Evolutionary conservation across 306 rosid species (phyloP).

Genomic region (Fagus crenata): DNA sequence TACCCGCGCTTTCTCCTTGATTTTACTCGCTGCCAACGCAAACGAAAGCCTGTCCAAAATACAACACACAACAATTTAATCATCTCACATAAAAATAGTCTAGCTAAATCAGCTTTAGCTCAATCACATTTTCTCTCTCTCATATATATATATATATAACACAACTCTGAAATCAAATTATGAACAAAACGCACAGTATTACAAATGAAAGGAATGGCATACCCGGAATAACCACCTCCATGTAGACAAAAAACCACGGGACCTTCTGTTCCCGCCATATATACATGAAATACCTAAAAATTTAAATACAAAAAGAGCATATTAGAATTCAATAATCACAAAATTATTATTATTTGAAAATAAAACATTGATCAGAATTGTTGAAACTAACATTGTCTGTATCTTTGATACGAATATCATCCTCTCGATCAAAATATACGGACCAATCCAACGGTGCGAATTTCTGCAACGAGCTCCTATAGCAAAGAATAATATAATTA

Average conservation of each 20-base stretch:
- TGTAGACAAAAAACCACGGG: conserved; percentile 93
- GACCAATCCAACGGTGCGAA: conserved; percentile 71
- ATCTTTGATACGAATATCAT: conserved; percentile 60
- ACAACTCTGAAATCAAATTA: no score
- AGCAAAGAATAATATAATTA: background rate
- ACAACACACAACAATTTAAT: background rate
- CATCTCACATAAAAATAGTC: background rate
- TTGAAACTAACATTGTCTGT: conserved; percentile 60
- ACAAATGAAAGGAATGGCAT: conserved; percentile 24
- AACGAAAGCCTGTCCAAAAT: conserved; percentile 71
- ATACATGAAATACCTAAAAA: conserved; percentile 88
- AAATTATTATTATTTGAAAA: no score
- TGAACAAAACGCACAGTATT: background rate
- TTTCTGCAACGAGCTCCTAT: conserved; percentile 61
- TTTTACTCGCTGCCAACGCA: conserved; percentile 67
- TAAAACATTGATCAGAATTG: background rate
- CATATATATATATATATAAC: no score
- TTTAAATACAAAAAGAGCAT: conserved; percentile 7
- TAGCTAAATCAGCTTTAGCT: background rate
- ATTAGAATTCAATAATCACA: background rate
- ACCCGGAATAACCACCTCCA: conserved; percentile 98
- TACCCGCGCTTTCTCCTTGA: conserved; percentile 83
- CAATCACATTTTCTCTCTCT: no score
- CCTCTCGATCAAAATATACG: conserved; percentile 68
- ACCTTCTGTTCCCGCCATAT: conserved; percentile 91